Conservation (phyloP, 179 eudicot genomes). For the Amaranthus tricolor region DNA sequence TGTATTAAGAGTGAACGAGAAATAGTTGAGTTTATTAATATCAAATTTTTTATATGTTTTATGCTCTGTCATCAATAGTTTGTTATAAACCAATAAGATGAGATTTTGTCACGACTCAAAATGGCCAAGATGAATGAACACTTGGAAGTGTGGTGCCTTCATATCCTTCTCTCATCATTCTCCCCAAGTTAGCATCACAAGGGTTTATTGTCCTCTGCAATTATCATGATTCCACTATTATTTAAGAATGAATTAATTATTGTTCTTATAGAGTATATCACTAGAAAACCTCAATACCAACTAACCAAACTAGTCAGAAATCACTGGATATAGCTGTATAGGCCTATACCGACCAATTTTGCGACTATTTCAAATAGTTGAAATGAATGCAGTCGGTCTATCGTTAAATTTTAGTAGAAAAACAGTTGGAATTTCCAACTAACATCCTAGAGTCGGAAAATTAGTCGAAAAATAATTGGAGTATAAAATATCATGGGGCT, state of each 20-base stretch:
- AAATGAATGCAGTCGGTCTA: too few relatives aligned
- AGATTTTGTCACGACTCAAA: constrained; percentile 12
- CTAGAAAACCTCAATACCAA: not conserved
- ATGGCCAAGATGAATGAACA: constrained; percentile 49
- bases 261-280: not conserved
- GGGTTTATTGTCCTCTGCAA: constrained; percentile 37
- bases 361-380: too few relatives aligned
- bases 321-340: too few relatives aligned
- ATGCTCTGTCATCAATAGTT: not conserved
- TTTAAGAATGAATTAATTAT: not conserved
- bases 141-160: constrained; percentile 35
- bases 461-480: too few relatives aligned
- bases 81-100: not conserved
- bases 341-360: too few relatives aligned
- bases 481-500: too few relatives aligned
- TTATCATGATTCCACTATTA: not conserved
- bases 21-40: too few relatives aligned
- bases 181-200: constrained; percentile 48
- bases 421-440: too few relatives aligned
- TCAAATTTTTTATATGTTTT: not conserved
- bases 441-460: too few relatives aligned
- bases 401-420: too few relatives aligned
- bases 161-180: constrained; percentile 41
- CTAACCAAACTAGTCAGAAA: not conserved
- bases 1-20: too few relatives aligned